phyloP scores from a whole-genome alignment of 495 filamentous ascomycete species.

The Penicillium goetzii region DNA sequence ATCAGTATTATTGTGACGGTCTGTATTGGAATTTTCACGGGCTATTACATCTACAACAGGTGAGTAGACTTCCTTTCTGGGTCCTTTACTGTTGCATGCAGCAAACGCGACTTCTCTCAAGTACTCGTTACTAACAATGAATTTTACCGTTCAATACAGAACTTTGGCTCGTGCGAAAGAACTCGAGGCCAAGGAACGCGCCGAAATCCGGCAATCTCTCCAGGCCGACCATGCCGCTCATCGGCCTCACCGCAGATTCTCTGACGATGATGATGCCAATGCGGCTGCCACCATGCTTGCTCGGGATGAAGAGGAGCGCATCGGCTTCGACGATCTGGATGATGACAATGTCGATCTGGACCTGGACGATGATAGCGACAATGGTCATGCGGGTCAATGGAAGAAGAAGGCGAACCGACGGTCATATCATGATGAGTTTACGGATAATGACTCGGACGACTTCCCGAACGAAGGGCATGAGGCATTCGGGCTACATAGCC shows the following conservation, averaged over 20 bases:
- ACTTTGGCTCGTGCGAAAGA: conserved; percentile 83
- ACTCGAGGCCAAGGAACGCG: conserved; percentile 79
- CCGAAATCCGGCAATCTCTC: conserved; percentile 47
- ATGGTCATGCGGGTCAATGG: conserved; percentile 30
- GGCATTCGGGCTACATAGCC: conserved; percentile 53
- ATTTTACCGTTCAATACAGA: conserved; percentile 33
- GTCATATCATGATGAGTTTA: conserved; percentile 56
- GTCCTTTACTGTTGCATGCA: background rate
- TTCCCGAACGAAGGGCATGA: conserved; percentile 49
- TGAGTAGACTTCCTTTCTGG: conserved; percentile 20
- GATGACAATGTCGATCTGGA: conserved; percentile 49
- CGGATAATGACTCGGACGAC: conserved; percentile 56
- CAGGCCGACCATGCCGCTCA: conserved; percentile 46
- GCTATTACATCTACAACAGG: conserved; percentile 82
- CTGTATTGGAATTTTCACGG: conserved; percentile 72
- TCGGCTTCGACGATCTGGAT: conserved; percentile 50
- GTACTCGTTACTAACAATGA: conserved; percentile 9
- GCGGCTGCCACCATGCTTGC: conserved; percentile 49
- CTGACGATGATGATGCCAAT: conserved; percentile 51
- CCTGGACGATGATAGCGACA: conserved; percentile 45
- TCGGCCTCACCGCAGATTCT: conserved; percentile 45
- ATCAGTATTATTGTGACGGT: conserved; percentile 73
- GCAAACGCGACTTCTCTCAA: background rate
- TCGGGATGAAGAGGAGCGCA: conserved; percentile 53
- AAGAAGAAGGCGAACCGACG: conserved; percentile 29